A percentile compares a stretch with the other conserved stretches of the same genome.
These are phyloP conservation scores for Albatrellus sp. DNA, from an alignment of 1,284 basidiomycete species.

Conservation along the genomic window DNA sequence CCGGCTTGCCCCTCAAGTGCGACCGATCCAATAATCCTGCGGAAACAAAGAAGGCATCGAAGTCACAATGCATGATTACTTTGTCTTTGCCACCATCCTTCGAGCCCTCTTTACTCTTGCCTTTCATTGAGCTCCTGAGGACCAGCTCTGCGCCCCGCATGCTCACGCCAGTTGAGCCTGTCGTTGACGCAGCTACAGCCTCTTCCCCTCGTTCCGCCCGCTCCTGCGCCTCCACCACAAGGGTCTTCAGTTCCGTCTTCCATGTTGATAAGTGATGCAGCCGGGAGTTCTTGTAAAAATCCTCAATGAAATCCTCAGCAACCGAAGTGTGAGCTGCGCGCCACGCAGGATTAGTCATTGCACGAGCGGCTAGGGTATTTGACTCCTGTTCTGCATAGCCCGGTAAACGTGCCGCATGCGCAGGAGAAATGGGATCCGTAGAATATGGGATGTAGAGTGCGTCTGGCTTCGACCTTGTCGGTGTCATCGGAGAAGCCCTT, in stretches of 20 bases:
- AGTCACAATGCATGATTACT: constrained; percentile 90
- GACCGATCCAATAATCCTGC: constrained; percentile 74
- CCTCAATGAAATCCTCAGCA: constrained; percentile 78
- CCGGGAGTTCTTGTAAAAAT: constrained; percentile 85
- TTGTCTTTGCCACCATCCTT: constrained; percentile 30
- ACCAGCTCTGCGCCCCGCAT: constrained; percentile 48
- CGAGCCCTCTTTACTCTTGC: constrained; percentile 45
- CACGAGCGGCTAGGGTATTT: constrained; percentile 61
- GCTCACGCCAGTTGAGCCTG: constrained; percentile 24
- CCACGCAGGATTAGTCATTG: constrained; percentile 78
- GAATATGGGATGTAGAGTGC: constrained; percentile 18
- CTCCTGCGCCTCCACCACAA: constrained; percentile 73
- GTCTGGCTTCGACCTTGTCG: neutral
- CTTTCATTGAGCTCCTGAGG: constrained; percentile 32
- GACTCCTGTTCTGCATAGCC: constrained; percentile 52
- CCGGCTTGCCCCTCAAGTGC: constrained; percentile 73
- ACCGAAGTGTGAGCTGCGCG: constrained; percentile 78
- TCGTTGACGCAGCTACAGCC: constrained; percentile 12
- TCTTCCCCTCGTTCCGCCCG: constrained; percentile 38
- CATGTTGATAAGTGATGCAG: constrained; percentile 87
- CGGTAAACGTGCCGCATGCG: constrained; percentile 33
- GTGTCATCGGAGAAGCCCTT: neutral
- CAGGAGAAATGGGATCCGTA: constrained; percentile 29
- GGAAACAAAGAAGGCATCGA: constrained; percentile 95
- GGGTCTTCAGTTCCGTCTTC: constrained; percentile 80